These are phyloP conservation scores for Dryas octopetala DNA, from an alignment of 306 rosid genomes.

Conservation along the genomic window DNA sequence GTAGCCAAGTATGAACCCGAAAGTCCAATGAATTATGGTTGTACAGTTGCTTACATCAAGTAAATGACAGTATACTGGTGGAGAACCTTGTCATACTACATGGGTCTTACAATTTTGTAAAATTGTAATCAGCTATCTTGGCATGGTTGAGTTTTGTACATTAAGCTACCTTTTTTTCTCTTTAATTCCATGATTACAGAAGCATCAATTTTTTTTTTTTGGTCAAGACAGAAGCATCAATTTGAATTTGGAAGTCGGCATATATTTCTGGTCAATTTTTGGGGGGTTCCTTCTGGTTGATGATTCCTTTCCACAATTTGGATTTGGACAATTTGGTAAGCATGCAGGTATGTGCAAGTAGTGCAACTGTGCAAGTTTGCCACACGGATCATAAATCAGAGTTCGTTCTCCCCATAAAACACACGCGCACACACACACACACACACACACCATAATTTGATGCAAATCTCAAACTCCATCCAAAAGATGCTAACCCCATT, in stretches of 20 bases:
- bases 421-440: too few species aligned
- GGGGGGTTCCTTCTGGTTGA: not conserved
- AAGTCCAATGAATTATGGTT: conserved; percentile 78
- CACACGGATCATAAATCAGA: too few species aligned
- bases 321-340: not conserved
- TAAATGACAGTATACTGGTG: conserved; percentile 19
- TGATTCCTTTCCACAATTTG: not conserved
- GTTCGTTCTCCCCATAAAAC: too few species aligned
- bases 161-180: not conserved
- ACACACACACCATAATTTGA: too few species aligned
- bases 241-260: not conserved
- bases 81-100: conserved; percentile 9
- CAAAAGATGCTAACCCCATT: not conserved
- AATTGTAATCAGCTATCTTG: not conserved
- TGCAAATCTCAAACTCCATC: too few species aligned
- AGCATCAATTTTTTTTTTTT: too few species aligned
- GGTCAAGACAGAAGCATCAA: not conserved
- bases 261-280: not conserved
- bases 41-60: conserved; percentile 87
- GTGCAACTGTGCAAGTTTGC: too few species aligned
- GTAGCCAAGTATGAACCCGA: conserved; percentile 69
- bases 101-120: conserved; percentile 6
- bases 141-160: not conserved
- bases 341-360: not conserved
- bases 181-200: not conserved